Evolutionary conservation across 306 rosid species (phyloP).

Genomic region (Cucurbita maxima): DNA sequence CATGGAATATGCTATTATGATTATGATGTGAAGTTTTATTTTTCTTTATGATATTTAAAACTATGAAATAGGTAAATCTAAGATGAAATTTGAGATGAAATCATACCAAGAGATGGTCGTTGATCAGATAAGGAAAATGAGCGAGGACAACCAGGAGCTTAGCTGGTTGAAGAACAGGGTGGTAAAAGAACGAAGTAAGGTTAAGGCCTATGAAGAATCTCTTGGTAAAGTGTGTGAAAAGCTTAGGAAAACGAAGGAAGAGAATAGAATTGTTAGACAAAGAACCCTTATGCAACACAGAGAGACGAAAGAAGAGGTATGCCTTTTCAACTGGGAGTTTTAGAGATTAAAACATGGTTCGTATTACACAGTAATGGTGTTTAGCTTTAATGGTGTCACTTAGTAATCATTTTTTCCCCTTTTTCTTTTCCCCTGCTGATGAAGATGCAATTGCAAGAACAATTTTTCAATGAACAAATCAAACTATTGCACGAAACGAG

Average conservation of each 20-base stretch:
- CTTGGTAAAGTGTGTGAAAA: slow-evolving; percentile 27
- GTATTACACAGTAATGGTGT: not conserved
- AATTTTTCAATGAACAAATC: slow-evolving; percentile 53
- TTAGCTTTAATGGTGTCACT: not conserved
- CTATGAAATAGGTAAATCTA: slow-evolving; percentile 37
- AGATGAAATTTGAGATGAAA: slow-evolving; percentile 51
- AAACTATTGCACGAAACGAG: slow-evolving; percentile 30
- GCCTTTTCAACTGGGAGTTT: not conserved
- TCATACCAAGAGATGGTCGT: slow-evolving; percentile 75
- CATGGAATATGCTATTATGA: not conserved
- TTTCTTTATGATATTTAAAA: not conserved
- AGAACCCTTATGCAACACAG: slow-evolving; percentile 43
- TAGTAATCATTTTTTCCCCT: not conserved
- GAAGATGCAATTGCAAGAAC: slow-evolving; percentile 61
- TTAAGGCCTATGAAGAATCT: slow-evolving; percentile 35
- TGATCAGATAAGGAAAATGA: slow-evolving; percentile 48
- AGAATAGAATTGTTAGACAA: slow-evolving; percentile 36
- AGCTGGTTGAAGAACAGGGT: slow-evolving; percentile 31
- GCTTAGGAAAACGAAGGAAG: slow-evolving; percentile 44
- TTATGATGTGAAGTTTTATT: not conserved
- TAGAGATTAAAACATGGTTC: not conserved
- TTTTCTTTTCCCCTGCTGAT: not conserved
- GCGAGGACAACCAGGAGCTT: slow-evolving; percentile 53
- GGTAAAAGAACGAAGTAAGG: slow-evolving; percentile 19
- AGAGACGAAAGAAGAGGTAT: slow-evolving; percentile 71